Conservation (phyloP, 2,329 filamentous ascomycete genomes). For the Catunica adiposa region DNA sequence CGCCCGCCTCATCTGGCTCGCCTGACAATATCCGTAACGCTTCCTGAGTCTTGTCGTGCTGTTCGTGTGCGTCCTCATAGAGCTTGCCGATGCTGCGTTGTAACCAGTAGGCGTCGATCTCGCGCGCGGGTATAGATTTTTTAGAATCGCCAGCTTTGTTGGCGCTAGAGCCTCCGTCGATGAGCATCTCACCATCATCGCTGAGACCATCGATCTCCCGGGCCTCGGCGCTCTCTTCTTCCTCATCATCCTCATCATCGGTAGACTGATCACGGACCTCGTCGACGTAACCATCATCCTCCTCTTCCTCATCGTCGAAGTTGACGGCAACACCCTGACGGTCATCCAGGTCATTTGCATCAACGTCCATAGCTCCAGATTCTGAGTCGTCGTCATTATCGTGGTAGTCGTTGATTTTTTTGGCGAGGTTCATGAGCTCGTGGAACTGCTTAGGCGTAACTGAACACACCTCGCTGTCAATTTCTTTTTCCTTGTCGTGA, state of each 20-base stretch:
- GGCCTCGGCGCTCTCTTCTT: conserved; percentile 34
- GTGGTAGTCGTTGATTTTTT: conserved; percentile 98
- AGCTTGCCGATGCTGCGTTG: conserved; percentile 79
- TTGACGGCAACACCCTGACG: conserved; percentile 93
- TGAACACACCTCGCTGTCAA: conserved; percentile 81
- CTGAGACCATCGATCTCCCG: conserved; percentile 25
- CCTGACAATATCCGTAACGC: conserved; percentile 72
- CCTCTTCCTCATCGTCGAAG: conserved; percentile 83
- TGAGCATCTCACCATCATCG: conserved; percentile 64
- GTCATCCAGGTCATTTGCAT: conserved; percentile 72
- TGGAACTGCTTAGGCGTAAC: conserved; percentile 88
- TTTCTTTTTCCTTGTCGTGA: conserved; percentile 93
- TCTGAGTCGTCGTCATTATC: conserved; percentile 64
- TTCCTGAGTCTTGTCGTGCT: conserved; percentile 79
- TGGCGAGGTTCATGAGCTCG: conserved; percentile 85
- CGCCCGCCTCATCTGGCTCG: conserved; percentile 49
- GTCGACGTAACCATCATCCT: conserved; percentile 57
- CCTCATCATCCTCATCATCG: conserved; percentile 57
- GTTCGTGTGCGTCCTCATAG: conserved; percentile 80
- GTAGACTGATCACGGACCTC: conserved; percentile 81
- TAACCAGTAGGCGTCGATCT: conserved; percentile 95
- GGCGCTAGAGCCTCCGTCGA: conserved; percentile 47
- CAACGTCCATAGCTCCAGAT: conserved; percentile 20
- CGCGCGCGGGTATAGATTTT: conserved; percentile 58
- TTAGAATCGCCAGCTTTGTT: conserved; percentile 33